These are phyloP conservation scores for Hypoxylon sp. DNA, from an alignment of 2,329 filamentous ascomycete species.

Conservation along the genomic window DNA sequence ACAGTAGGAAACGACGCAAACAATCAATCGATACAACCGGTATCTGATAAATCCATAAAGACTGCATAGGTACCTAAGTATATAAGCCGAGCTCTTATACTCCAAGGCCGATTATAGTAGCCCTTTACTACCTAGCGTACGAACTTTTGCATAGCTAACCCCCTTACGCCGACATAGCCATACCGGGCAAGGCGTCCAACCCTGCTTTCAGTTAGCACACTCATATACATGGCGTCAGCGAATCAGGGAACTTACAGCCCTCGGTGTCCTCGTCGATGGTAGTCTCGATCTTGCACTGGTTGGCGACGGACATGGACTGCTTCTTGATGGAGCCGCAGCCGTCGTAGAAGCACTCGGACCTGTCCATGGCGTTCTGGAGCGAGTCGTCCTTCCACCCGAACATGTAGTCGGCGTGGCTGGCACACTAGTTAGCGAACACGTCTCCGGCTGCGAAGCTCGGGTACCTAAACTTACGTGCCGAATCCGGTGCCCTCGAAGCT, in stretches of 20 bases:
- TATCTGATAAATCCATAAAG: neutral
- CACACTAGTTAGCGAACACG: neutral
- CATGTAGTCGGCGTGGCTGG: constrained; percentile 50
- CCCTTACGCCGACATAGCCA: neutral
- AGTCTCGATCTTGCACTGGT: constrained; percentile 44
- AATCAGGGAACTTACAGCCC: constrained; percentile 42
- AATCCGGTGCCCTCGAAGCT: constrained; percentile 46
- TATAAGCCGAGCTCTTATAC: neutral
- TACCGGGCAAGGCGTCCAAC: neutral
- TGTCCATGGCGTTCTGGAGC: constrained; percentile 48
- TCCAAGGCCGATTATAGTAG: neutral
- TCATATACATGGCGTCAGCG: neutral
- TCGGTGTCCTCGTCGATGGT: constrained; percentile 44
- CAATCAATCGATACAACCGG: too few species aligned
- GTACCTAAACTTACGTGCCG: constrained; percentile 27
- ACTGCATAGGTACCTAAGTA: too few species aligned
- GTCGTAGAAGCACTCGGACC: constrained; percentile 53
- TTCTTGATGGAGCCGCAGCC: constrained; percentile 46
- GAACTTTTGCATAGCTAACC: neutral
- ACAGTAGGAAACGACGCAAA: too few species aligned
- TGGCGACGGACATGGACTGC: constrained; percentile 44
- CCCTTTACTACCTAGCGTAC: neutral
- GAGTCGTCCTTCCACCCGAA: constrained; percentile 48
- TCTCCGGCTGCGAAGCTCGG: neutral
- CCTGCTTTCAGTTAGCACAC: neutral